These are phyloP conservation scores for Curvularia sp. DNA, from an alignment of 2,329 filamentous ascomycete species.

Conservation along the genomic window DNA sequence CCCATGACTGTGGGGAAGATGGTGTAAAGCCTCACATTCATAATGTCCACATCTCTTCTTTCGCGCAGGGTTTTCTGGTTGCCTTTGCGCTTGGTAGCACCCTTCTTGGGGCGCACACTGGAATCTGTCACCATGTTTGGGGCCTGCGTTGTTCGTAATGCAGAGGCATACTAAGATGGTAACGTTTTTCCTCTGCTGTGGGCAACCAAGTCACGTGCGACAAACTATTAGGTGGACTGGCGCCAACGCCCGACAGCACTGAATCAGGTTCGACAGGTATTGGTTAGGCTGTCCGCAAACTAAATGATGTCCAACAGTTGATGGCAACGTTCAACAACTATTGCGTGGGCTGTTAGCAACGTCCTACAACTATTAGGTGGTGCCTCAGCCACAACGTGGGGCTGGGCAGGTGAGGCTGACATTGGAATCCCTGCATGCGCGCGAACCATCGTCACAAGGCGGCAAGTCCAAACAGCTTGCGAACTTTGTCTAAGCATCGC, in stretches of 20 bases:
- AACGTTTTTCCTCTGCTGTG: slow-evolving; percentile 21
- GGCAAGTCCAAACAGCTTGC: slow-evolving; percentile 17
- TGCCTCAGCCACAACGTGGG: slow-evolving; percentile 32
- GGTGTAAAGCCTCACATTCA: slow-evolving; percentile 57
- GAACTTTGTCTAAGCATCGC: slow-evolving; percentile 7
- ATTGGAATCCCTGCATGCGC: slow-evolving; percentile 28
- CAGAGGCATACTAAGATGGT: slow-evolving; percentile 13
- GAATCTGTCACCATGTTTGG: slow-evolving; percentile 19
- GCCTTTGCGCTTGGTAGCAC: slow-evolving; percentile 18
- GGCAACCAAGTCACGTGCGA: not conserved
- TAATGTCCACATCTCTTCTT: slow-evolving; percentile 62
- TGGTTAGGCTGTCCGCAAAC: not conserved
- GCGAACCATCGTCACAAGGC: slow-evolving; percentile 18
- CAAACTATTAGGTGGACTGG: too few species aligned
- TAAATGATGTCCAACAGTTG: not conserved
- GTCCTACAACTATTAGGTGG: slow-evolving; percentile 6
- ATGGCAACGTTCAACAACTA: not conserved
- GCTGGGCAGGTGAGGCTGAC: slow-evolving; percentile 20
- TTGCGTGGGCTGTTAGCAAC: not conserved
- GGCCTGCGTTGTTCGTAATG: slow-evolving; percentile 4
- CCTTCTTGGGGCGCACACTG: slow-evolving; percentile 25
- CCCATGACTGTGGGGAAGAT: slow-evolving; percentile 2
- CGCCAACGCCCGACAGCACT: too few species aligned
- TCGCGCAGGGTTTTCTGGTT: slow-evolving; percentile 34
- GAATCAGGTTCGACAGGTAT: not conserved